These are phyloP conservation scores for Flammula alnicola DNA, from an alignment of 1,284 basidiomycete species.

Conservation along the genomic window DNA sequence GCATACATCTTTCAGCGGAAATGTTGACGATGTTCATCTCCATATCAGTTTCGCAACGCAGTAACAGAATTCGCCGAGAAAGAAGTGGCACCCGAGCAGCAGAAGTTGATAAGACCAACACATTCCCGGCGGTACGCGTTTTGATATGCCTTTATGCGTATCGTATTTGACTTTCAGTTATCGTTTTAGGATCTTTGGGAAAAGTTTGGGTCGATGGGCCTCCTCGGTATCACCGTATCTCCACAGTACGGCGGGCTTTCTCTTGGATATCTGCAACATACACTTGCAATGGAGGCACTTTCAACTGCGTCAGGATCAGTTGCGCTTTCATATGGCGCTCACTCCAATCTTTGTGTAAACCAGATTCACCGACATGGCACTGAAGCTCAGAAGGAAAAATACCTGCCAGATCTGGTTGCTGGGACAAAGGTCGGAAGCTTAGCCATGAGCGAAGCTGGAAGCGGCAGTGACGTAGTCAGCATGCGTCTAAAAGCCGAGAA, in stretches of 20 bases:
- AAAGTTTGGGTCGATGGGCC: slow-evolving; percentile 87
- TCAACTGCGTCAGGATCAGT: slow-evolving; percentile 90
- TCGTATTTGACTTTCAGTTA: not conserved
- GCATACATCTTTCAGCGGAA: not conserved
- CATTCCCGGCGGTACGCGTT: slow-evolving; percentile 68
- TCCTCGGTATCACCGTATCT: slow-evolving; percentile 84
- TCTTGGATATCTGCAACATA: slow-evolving; percentile 87
- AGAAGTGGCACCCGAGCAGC: slow-evolving; percentile 84
- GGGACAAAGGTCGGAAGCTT: slow-evolving; percentile 89
- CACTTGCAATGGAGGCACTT: slow-evolving; percentile 91
- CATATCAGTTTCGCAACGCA: slow-evolving; percentile 74
- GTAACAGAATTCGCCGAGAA: slow-evolving; percentile 79
- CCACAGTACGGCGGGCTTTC: slow-evolving; percentile 80
- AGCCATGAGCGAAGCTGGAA: slow-evolving; percentile 93
- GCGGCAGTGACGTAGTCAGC: slow-evolving; percentile 91
- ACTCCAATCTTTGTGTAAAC: slow-evolving; percentile 91
- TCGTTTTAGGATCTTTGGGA: slow-evolving; percentile 79
- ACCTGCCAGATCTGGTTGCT: slow-evolving; percentile 82
- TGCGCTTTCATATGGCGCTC: slow-evolving; percentile 92
- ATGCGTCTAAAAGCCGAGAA: slow-evolving; percentile 87
- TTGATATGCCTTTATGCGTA: not conserved
- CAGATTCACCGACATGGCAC: slow-evolving; percentile 92
- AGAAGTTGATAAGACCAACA: slow-evolving; percentile 84
- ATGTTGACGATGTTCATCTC: slow-evolving; percentile 9
- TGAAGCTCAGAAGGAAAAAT: slow-evolving; percentile 83